Conservation (phyloP, 345 rosid genomes). For the Lumnitzera racemosa region DNA sequence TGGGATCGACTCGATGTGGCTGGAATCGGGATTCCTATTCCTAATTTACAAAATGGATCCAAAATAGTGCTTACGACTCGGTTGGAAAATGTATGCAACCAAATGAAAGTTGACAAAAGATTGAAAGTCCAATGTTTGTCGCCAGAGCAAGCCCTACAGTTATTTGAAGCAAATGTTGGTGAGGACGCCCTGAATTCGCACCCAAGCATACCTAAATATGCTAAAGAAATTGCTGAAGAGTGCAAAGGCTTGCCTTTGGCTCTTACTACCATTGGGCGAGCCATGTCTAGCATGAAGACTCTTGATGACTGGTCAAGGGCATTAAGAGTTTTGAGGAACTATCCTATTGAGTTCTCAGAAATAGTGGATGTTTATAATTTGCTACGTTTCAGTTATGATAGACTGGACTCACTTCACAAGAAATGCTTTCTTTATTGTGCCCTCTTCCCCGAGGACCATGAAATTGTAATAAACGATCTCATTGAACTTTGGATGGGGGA, state of each 20-base stretch:
- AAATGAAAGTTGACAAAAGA: constrained; percentile 14
- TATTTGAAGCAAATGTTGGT: constrained; percentile 17
- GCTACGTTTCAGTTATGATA: constrained; percentile 1
- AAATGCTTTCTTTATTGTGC: constrained; percentile 10
- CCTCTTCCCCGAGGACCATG: constrained; percentile 16
- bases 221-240: constrained; percentile 2
- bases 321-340: background rate
- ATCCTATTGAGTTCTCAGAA: constrained; percentile 1
- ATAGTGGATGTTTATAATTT: background rate
- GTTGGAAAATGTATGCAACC: constrained; percentile 13
- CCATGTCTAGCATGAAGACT: constrained; percentile 7
- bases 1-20: constrained; percentile 5
- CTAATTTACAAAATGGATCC: background rate
- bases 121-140: constrained; percentile 8
- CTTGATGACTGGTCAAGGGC: constrained; percentile 12
- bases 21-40: constrained; percentile 15
- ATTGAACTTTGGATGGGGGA: constrained; percentile 21
- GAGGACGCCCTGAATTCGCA: constrained; percentile 2
- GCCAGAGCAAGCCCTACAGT: background rate
- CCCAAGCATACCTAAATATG: constrained; percentile 1
- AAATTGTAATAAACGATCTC: background rate
- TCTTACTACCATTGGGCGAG: constrained; percentile 11
- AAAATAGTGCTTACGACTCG: constrained; percentile 22
- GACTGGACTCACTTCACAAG: background rate
- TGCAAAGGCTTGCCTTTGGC: constrained; percentile 16